A percentile compares a stretch with the other conserved stretches of the same genome.
Evolutionary conservation across 495 filamentous ascomycete genomes (phyloP).

Genomic region (Penicillium coffeae): DNA sequence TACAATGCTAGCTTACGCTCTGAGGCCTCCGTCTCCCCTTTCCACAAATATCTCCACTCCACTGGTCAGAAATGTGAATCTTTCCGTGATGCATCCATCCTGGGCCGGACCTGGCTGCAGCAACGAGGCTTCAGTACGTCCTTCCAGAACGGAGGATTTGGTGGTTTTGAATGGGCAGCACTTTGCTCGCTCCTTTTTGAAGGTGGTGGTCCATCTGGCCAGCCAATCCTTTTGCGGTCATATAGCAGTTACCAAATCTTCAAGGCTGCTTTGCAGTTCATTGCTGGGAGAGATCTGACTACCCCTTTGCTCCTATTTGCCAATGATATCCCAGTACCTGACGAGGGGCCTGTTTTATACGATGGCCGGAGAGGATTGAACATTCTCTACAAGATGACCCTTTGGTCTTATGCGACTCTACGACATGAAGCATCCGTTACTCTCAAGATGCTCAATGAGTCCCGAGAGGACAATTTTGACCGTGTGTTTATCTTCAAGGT

Average conservation of each 20-base stretch:
- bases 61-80: conserved; percentile 61
- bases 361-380: conserved; percentile 74
- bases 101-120: conserved; percentile 83
- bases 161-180: conserved; percentile 84
- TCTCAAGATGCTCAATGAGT: conserved; percentile 67
- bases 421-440: conserved; percentile 69
- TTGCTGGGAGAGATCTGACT: conserved; percentile 66
- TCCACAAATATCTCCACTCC: conserved; percentile 66
- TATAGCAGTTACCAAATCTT: conserved; percentile 93
- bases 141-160: conserved; percentile 78
- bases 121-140: conserved; percentile 75
- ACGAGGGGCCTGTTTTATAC: conserved; percentile 44
- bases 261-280: conserved; percentile 82
- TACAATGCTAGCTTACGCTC: conserved; percentile 84
- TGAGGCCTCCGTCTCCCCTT: conserved; percentile 68
- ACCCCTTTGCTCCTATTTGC: conserved; percentile 56
- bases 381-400: conserved; percentile 84
- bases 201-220: conserved; percentile 64
- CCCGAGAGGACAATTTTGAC: conserved; percentile 74
- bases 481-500: conserved; percentile 73
- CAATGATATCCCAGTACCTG: conserved; percentile 26
- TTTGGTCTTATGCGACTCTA: conserved; percentile 72
- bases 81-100: conserved; percentile 77
- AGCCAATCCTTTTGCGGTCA: conserved; percentile 65
- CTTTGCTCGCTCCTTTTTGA: conserved; percentile 77